Conservation (phyloP, 2,329 filamentous ascomycete species). For the Ophiostoma sp. region DNA sequence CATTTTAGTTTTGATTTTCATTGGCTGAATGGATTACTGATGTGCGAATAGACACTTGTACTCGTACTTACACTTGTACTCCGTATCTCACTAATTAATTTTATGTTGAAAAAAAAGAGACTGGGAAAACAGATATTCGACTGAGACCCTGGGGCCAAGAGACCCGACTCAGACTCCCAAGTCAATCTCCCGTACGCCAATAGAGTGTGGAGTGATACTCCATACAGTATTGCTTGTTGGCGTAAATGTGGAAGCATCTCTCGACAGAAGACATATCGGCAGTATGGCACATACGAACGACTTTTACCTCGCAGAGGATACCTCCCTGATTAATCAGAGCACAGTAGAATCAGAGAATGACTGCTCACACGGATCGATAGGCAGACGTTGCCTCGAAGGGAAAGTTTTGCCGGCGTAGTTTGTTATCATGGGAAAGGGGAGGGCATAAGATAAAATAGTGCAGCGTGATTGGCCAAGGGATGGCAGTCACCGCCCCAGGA, state of each 20-base stretch:
- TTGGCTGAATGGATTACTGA: neutral
- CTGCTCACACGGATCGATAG: constrained; percentile 13
- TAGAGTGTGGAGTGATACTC: constrained; percentile 3
- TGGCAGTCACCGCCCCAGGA: neutral
- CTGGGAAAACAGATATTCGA: neutral
- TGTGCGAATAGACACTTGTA: neutral
- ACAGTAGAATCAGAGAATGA: neutral
- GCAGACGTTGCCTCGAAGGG: neutral
- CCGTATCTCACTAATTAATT: neutral
- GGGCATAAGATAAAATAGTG: neutral
- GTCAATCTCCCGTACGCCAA: constrained; percentile 9
- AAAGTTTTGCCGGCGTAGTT: neutral
- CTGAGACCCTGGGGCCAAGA: neutral
- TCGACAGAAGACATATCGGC: too few relatives aligned
- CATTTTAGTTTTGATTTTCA: constrained; percentile 9
- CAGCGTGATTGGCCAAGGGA: constrained; percentile 3
- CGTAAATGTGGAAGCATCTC: too few relatives aligned
- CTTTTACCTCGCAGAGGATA: neutral
- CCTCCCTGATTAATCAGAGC: constrained; percentile 1
- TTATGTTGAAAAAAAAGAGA: neutral
- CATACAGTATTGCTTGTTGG: neutral
- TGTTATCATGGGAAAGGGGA: neutral
- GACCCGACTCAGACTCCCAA: neutral
- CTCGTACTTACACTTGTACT: too few relatives aligned
- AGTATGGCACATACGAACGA: too few relatives aligned